These are phyloP conservation scores for Chenopodium suecicum DNA, from an alignment of 148 eudicot species.

Conservation along the genomic window DNA sequence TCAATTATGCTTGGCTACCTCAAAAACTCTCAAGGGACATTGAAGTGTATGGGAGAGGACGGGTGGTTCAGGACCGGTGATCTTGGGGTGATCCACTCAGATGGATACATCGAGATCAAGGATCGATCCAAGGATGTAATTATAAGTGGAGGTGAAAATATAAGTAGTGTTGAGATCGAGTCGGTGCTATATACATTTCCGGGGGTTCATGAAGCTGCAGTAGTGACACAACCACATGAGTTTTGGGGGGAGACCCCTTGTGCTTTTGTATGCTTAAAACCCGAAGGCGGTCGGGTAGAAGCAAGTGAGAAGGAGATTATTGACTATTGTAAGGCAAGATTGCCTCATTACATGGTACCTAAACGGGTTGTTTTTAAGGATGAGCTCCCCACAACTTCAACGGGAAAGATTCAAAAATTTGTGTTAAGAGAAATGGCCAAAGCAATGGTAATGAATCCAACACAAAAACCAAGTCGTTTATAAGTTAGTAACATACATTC, in stretches of 20 bases:
- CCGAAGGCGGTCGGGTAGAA: not conserved
- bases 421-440: conserved; percentile 21
- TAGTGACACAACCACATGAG: conserved; percentile 31
- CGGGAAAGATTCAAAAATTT: conserved; percentile 31
- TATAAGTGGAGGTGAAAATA: conserved; percentile 37
- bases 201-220: conserved; percentile 27
- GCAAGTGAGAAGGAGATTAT: conserved; percentile 25
- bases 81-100: conserved; percentile 28
- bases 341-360: conserved; percentile 36
- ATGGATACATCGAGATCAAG: conserved; percentile 34
- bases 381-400: conserved; percentile 29
- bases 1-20: conserved; percentile 31
- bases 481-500: not conserved
- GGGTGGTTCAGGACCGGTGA: conserved; percentile 34
- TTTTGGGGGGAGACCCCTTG: conserved; percentile 38
- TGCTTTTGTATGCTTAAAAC: conserved; percentile 25
- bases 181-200: conserved; percentile 27
- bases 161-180: conserved; percentile 36
- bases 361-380: conserved; percentile 26
- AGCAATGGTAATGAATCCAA: not conserved
- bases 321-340: conserved; percentile 22
- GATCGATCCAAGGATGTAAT: conserved; percentile 32
- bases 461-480: not conserved
- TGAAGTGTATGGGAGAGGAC: conserved; percentile 15
- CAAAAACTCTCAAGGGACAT: conserved; percentile 19